These are phyloP conservation scores for Purpureocillium lavendulum DNA, from an alignment of 2,329 filamentous ascomycete species.

Conservation along the genomic window DNA sequence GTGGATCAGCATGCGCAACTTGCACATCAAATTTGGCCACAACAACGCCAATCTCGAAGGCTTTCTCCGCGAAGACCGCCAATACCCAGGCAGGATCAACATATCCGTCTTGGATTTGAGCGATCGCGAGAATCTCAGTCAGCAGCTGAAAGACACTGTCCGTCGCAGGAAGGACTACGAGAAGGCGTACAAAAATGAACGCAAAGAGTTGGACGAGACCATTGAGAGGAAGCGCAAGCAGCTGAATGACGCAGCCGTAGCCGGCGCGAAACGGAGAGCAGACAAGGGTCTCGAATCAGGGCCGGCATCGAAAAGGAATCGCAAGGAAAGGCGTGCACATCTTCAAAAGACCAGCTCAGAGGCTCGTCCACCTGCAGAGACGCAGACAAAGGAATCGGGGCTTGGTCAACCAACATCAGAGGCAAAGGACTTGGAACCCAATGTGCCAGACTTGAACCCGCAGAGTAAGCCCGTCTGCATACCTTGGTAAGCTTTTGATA, in stretches of 20 bases:
- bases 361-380: too few relatives aligned
- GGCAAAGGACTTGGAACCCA: too few relatives aligned
- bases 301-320: constrained; percentile 14
- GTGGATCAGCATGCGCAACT: constrained; percentile 61
- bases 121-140: constrained; percentile 33
- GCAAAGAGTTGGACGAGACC: constrained; percentile 24
- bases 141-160: constrained; percentile 47
- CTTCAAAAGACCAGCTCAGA: constrained; percentile 3
- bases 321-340: constrained; percentile 14
- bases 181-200: constrained; percentile 31
- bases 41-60: constrained; percentile 58
- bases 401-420: too few relatives aligned
- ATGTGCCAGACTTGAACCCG: constrained; percentile 19
- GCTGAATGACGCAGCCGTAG: constrained; percentile 25
- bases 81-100: constrained; percentile 39
- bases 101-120: constrained; percentile 41
- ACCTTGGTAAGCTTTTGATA: too few relatives aligned
- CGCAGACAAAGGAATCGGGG: too few relatives aligned
- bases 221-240: constrained; percentile 24
- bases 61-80: constrained; percentile 54
- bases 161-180: constrained; percentile 59
- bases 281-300: constrained; percentile 15
- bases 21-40: constrained; percentile 55
- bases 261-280: constrained; percentile 30
- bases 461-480: constrained; percentile 13